Conservation (phyloP, 2,329 filamentous ascomycete genomes). For the Penicillium sp. region DNA sequence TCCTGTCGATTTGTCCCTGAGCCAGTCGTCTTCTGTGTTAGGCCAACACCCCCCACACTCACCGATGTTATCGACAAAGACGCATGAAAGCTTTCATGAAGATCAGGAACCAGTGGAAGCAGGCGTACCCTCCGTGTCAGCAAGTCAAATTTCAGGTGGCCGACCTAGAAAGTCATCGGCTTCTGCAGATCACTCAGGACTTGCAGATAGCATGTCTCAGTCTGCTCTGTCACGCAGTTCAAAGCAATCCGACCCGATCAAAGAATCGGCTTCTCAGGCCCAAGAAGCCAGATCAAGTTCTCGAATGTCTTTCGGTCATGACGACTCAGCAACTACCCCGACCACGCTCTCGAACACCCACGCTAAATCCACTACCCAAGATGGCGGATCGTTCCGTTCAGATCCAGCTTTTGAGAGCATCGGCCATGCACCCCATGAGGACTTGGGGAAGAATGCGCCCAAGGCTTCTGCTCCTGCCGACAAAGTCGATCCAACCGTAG, state of each 20-base stretch:
- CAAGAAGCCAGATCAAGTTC: constrained; percentile 42
- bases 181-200: constrained; percentile 30
- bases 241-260: constrained; percentile 32
- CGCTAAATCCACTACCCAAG: background rate
- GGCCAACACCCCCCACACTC: constrained; percentile 37
- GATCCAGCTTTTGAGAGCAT: constrained; percentile 28
- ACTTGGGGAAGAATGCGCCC: constrained; percentile 28
- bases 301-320: constrained; percentile 32
- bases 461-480: constrained; percentile 31
- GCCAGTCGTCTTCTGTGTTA: constrained; percentile 36
- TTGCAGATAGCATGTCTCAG: constrained; percentile 34
- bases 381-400: constrained; percentile 19
- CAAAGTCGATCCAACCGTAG: constrained; percentile 44
- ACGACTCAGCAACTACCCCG: constrained; percentile 32
- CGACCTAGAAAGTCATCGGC: constrained; percentile 25
- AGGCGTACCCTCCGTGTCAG: constrained; percentile 24
- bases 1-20: constrained; percentile 32
- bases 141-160: constrained; percentile 26
- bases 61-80: constrained; percentile 38
- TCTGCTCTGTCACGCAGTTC: constrained; percentile 24
- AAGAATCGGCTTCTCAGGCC: constrained; percentile 22
- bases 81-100: constrained; percentile 34
- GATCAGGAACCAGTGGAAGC: constrained; percentile 22
- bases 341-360: constrained; percentile 13
- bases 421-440: constrained; percentile 35